These are phyloP conservation scores for Phaeotremella skinneri DNA, from an alignment of 768 basidiomycete species.

Conservation along the genomic window DNA sequence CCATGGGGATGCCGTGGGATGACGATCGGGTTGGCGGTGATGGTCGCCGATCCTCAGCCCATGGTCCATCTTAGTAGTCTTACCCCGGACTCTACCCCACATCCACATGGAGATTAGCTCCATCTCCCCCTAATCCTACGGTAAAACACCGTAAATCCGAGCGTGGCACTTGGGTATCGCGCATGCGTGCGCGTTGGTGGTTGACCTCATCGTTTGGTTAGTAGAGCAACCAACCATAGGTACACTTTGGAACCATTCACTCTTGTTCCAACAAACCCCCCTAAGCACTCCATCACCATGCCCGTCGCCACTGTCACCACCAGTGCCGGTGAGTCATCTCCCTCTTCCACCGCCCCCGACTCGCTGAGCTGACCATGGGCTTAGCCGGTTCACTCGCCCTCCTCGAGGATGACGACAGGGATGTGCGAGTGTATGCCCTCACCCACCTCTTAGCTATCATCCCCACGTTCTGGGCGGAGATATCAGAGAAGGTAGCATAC, in stretches of 20 bases:
- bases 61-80: not conserved
- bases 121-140: no score
- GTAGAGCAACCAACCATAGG: no score
- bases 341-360: not conserved
- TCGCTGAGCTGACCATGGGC: constrained; percentile 52
- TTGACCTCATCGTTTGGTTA: constrained; percentile 2
- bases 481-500: constrained; percentile 84
- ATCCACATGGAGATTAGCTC: not conserved
- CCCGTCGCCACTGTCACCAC: constrained; percentile 37
- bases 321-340: constrained; percentile 40
- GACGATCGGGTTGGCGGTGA: not conserved
- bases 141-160: not conserved
- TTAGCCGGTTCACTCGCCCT: constrained; percentile 87
- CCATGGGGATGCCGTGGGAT: no score
- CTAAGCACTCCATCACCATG: constrained; percentile 11
- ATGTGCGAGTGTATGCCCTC: constrained; percentile 89
- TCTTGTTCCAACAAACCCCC: no score
- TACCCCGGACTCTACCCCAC: not conserved
- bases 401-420: constrained; percentile 73
- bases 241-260: no score
- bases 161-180: not conserved
- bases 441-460: constrained; percentile 76
- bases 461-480: constrained; percentile 97
- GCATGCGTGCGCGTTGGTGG: not conserved
- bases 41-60: no score